These are phyloP conservation scores for Tricholoma sp. DNA, from an alignment of 768 basidiomycete genomes.

Conservation along the genomic window DNA sequence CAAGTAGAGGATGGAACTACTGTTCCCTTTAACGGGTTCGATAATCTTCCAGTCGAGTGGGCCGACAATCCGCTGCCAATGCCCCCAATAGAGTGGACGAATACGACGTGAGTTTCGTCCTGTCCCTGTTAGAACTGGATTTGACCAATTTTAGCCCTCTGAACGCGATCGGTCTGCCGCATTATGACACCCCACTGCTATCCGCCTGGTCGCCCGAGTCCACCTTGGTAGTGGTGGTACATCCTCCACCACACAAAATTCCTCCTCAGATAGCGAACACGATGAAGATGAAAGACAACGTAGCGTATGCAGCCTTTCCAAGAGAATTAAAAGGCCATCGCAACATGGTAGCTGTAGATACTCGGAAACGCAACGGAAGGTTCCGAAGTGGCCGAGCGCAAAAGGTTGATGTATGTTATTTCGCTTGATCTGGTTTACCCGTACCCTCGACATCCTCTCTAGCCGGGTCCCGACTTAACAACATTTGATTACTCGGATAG, in stretches of 20 bases:
- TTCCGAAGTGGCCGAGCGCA: slow-evolving; percentile 80
- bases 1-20: slow-evolving; percentile 58
- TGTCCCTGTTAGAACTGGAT: neutral
- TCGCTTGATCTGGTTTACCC: neutral
- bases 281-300: slow-evolving; percentile 84
- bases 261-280: slow-evolving; percentile 70
- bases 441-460: slow-evolving; percentile 1
- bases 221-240: slow-evolving; percentile 34
- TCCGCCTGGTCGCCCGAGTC: slow-evolving; percentile 61
- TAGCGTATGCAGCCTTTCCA: slow-evolving; percentile 86
- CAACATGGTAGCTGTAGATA: slow-evolving; percentile 58
- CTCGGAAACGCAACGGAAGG: slow-evolving; percentile 55
- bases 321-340: slow-evolving; percentile 80
- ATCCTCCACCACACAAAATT: slow-evolving; percentile 72
- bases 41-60: slow-evolving; percentile 83
- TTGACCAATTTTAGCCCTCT: slow-evolving; percentile 55
- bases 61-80: slow-evolving; percentile 66
- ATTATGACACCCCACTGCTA: slow-evolving; percentile 69
- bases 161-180: slow-evolving; percentile 83
- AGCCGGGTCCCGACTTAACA: slow-evolving; percentile 53
- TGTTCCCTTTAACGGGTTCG: slow-evolving; percentile 83
- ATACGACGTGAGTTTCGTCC: slow-evolving; percentile 52
- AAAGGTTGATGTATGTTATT: slow-evolving; percentile 37
- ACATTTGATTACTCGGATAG: slow-evolving; percentile 47
- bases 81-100: slow-evolving; percentile 75